Evolutionary conservation across 2,329 filamentous ascomycete species (phyloP).

Genomic region (Podosphaera fusca): DNA sequence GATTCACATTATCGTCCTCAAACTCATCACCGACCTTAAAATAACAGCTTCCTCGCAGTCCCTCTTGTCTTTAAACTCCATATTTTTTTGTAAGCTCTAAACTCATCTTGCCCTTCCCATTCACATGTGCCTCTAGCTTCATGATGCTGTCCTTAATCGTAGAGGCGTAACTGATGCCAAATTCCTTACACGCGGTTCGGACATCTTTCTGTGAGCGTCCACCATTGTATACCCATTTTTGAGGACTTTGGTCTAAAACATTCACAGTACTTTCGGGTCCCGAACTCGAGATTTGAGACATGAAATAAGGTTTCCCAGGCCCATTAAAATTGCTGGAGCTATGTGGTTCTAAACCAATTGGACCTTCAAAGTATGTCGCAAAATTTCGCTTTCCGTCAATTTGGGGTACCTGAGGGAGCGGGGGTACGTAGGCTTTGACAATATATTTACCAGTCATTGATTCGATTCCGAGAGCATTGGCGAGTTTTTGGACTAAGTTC

Average conservation of each 20-base stretch:
- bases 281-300: slow-evolving; percentile 3
- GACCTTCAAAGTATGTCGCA: neutral
- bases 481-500: slow-evolving; percentile 5
- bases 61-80: slow-evolving; percentile 1
- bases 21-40: neutral
- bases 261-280: neutral
- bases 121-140: slow-evolving; percentile 7
- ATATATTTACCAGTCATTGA: neutral
- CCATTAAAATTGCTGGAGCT: neutral
- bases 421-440: neutral
- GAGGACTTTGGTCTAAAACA: neutral
- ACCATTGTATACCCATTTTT: slow-evolving; percentile 7
- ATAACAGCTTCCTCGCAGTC: neutral
- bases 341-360: neutral
- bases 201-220: slow-evolving; percentile 5
- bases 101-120: slow-evolving; percentile 4
- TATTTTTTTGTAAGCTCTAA: slow-evolving; percentile 3
- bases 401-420: neutral
- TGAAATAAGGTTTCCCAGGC: neutral
- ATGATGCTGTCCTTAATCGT: slow-evolving; percentile 6
- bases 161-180: slow-evolving; percentile 4
- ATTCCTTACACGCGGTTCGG: slow-evolving; percentile 7
- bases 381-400: slow-evolving; percentile 5
- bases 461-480: slow-evolving; percentile 2
- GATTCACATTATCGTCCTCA: neutral